Evolutionary conservation across 192 early-diverging fungal genomes (phyloP).

Genomic region (Backusella psychrophila): DNA sequence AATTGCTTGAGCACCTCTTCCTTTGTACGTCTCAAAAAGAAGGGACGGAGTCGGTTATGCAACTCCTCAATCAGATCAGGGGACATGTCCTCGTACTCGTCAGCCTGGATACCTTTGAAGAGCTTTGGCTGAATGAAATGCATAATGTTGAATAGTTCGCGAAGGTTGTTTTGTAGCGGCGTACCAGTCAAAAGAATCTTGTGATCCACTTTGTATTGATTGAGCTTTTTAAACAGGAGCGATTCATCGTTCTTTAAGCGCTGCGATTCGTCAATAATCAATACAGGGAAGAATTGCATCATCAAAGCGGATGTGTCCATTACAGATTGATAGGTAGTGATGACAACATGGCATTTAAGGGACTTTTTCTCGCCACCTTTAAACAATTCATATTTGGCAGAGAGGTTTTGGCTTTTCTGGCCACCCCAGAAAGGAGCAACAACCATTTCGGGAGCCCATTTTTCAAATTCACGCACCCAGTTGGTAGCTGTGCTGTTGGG

Average conservation of each 20-base stretch:
- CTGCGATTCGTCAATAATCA: slow-evolving; percentile 79
- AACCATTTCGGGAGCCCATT: slow-evolving; percentile 64
- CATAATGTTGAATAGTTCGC: slow-evolving; percentile 72
- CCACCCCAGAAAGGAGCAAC: slow-evolving; percentile 59
- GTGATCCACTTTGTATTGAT: slow-evolving; percentile 48
- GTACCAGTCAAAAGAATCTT: slow-evolving; percentile 70
- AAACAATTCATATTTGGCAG: slow-evolving; percentile 55
- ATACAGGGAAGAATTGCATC: slow-evolving; percentile 46
- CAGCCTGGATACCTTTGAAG: slow-evolving; percentile 55
- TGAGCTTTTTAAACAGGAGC: slow-evolving; percentile 53
- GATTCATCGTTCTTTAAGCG: slow-evolving; percentile 71
- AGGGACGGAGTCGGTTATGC: slow-evolving; percentile 63
- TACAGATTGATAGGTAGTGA: slow-evolving; percentile 65
- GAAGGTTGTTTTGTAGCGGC: slow-evolving; percentile 70
- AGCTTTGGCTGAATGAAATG: slow-evolving; percentile 63
- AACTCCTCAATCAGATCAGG: slow-evolving; percentile 59
- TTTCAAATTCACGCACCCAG: slow-evolving; percentile 70
- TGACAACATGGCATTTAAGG: slow-evolving; percentile 67
- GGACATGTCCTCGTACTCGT: slow-evolving; percentile 53
- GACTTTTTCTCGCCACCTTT: not conserved
- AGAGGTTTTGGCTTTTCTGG: slow-evolving; percentile 39
- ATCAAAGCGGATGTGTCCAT: not conserved
- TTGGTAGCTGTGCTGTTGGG: slow-evolving; percentile 63
- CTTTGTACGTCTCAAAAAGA: slow-evolving; percentile 74
- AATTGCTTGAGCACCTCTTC: slow-evolving; percentile 52